Percentiles rank a stretch among this genome's conserved stretches.
Evolutionary conservation across 768 basidiomycete species (phyloP).

Genomic region (Heimioporus sp.): DNA sequence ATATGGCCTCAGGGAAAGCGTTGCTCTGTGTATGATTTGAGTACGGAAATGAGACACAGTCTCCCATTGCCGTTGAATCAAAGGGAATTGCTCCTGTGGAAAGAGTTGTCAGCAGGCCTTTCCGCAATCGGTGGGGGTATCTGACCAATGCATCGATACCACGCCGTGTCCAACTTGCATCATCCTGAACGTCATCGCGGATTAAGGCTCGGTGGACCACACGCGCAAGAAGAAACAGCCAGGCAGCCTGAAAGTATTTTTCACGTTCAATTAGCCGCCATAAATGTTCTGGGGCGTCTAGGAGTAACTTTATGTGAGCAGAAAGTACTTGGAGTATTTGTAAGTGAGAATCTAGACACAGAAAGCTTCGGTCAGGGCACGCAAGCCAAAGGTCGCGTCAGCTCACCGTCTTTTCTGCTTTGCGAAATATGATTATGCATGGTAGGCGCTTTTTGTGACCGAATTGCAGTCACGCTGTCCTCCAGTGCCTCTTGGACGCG

Average conservation of each 20-base stretch:
- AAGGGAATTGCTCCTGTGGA: slow-evolving; percentile 75
- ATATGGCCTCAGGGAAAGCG: slow-evolving; percentile 67
- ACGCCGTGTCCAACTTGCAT: slow-evolving; percentile 53
- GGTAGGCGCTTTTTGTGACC: slow-evolving; percentile 44
- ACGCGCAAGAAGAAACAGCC: slow-evolving; percentile 82
- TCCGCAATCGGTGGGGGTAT: neutral
- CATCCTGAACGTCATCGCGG: slow-evolving; percentile 61
- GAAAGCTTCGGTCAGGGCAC: neutral
- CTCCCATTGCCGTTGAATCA: slow-evolving; percentile 94
- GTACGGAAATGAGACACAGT: slow-evolving; percentile 80
- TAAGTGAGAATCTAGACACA: slow-evolving; percentile 57
- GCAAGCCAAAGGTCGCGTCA: neutral
- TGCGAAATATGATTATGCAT: slow-evolving; percentile 40
- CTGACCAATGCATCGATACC: slow-evolving; percentile 65
- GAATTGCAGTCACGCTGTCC: slow-evolving; percentile 56
- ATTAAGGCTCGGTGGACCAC: slow-evolving; percentile 79
- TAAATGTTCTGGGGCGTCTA: slow-evolving; percentile 89
- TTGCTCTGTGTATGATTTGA: slow-evolving; percentile 89
- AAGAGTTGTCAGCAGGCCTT: neutral
- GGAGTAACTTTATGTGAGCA: slow-evolving; percentile 85
- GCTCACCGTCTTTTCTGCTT: slow-evolving; percentile 44
- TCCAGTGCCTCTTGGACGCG: slow-evolving; percentile 62
- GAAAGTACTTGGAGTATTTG: slow-evolving; percentile 71
- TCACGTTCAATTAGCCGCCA: slow-evolving; percentile 85
- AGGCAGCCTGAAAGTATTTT: slow-evolving; percentile 78